Percentiles rank a stretch among this genome's conserved stretches.
Evolutionary conservation across 2,329 filamentous ascomycete genomes (phyloP).

Genomic region (Teratosphaeriaceae sp.): DNA sequence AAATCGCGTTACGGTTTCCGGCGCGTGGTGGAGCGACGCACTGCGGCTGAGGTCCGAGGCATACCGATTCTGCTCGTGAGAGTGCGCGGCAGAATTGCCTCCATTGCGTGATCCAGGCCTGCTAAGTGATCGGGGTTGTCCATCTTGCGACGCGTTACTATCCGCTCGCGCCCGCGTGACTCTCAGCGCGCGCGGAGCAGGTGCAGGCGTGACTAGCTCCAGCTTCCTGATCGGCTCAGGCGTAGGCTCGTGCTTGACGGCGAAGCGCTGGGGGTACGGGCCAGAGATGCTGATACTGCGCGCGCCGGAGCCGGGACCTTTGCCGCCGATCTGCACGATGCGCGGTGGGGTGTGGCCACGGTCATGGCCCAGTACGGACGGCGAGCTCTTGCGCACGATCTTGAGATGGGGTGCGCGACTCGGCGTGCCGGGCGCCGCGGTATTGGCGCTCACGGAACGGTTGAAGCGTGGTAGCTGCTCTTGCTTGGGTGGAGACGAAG

Average conservation of each 20-base stretch:
- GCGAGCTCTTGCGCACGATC: conserved; percentile 30
- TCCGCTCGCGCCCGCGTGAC: conserved; percentile 23
- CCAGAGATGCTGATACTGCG: conserved; percentile 28
- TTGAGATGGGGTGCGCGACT: conserved; percentile 29
- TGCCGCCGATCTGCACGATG: conserved; percentile 27
- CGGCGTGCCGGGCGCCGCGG: conserved; percentile 28
- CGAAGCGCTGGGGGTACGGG: conserved; percentile 24
- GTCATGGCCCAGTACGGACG: conserved; percentile 16
- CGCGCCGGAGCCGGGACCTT: conserved; percentile 22
- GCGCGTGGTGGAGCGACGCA: conserved; percentile 41
- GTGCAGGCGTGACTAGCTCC: conserved; percentile 32
- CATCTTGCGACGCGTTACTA: conserved; percentile 31
- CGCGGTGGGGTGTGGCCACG: conserved; percentile 28
- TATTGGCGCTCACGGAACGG: conserved; percentile 21
- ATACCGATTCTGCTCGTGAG: conserved; percentile 13
- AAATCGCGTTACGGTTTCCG: conserved; percentile 38
- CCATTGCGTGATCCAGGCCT: conserved; percentile 25
- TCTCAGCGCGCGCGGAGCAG: conserved; percentile 25
- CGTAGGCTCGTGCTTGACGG: conserved; percentile 25
- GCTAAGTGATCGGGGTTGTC: conserved; percentile 21
- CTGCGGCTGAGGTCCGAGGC: conserved; percentile 21
- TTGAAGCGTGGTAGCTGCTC: conserved; percentile 30
- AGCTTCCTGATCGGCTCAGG: conserved; percentile 20
- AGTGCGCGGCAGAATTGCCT: conserved; percentile 12
- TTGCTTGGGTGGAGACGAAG: conserved; percentile 46